Base-by-base conservation (phyloP, 225 moss, liverwort and hornwort species). In the Physcomitrium patens region DNA sequence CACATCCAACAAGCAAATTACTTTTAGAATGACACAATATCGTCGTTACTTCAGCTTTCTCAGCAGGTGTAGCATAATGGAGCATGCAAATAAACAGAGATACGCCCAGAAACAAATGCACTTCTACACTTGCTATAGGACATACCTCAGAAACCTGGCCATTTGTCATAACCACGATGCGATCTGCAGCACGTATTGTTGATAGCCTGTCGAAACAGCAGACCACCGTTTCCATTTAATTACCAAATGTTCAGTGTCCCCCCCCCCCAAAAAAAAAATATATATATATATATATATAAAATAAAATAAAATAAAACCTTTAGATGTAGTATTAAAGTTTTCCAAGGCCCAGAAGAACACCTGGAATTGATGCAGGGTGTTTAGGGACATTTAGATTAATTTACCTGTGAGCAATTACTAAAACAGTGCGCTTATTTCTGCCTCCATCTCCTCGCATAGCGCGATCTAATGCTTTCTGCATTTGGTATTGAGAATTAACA, bases 351-450 rank as follows among this genome's bases (percentile, higher is more conserved):
- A 45, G 77, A 15, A 72, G 49, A 54, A 3, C 18, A 61, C 75
- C 60, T 46, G 20, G 14, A 18, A 72, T 66, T 65, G 49, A 18
- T 12, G 15, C 51, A 46, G 1, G 27, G 24, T n/a, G 23, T 63
- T 10, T 70, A 18, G 50, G 19, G 57, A 26, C 20, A 44, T 46
- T 26, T 46, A 1, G 12, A 16, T 62, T n/a, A 62, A 19, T 51
- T 67, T 77, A 96, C 95, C 96, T 94, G 79, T 96, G 96, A n/a
- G 94, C 96, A 79, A 96, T 96, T 26, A 96, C 92, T 77, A 96
- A 78, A 79, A 88, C 89, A 61, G 96, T 94, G 56, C 94, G 94
- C 64, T 76, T 87, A 45, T 68, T 91, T 71, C 77, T 78, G 24
- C 89, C 91, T 37, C 81, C 79, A 74, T 83, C 84, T 73, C 96